Base-by-base conservation (phyloP, 768 basidiomycete genomes). In the Collybiopsis luxurians region DNA sequence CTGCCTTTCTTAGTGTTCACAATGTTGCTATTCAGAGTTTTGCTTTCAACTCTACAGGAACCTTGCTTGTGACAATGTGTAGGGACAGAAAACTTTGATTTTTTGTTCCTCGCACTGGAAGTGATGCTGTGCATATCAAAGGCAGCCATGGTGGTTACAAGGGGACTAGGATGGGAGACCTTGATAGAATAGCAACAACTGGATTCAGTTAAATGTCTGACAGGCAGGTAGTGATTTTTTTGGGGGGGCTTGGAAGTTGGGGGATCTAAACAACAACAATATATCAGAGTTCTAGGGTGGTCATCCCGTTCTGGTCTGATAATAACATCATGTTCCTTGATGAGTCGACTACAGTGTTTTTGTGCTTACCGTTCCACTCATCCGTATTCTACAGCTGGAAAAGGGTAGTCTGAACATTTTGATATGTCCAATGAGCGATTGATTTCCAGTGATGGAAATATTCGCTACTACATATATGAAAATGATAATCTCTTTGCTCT, bases 231-330 rank as follows among this genome's bases (percentile, higher is more conserved):
- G 80, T 77, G 54, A 73, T 99, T 43, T 99, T n/a, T n/a, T n/a
- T n/a, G n/a, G 95, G 96, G 95, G 98, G 67, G 83, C 90, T 1
- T 82, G 87, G 10, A 78, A 84, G 13, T 71, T 98, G 53, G 77
- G 71, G 39, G 93, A 83, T 67, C 63, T 95, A 60, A 95, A 92
- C 83, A 56, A 74, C 85, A 53, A 79, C 78, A 13, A 75, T 98
- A 59, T 96, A 99, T 70, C 93, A 95, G 69, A 88, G 87, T 38
- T 86, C 95, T 51, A 95, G 96, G 38, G 92, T 96, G 10, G 70
- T 95, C 42, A 98, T 98, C 95, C 96, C 96, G 2, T 97, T 97
- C 85, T 98, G 92, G 87, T 86, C 84, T 40, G 95, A 96, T 63
- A 98, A 96, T 69, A 89, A 91, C 62, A 89, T 97, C 53, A 73